Evolutionary conservation across 1,139 yeast genomes (phyloP), one percentile per base, ranked within the genome.

Genomic region (Torulaspora pretoriensis): DNA sequence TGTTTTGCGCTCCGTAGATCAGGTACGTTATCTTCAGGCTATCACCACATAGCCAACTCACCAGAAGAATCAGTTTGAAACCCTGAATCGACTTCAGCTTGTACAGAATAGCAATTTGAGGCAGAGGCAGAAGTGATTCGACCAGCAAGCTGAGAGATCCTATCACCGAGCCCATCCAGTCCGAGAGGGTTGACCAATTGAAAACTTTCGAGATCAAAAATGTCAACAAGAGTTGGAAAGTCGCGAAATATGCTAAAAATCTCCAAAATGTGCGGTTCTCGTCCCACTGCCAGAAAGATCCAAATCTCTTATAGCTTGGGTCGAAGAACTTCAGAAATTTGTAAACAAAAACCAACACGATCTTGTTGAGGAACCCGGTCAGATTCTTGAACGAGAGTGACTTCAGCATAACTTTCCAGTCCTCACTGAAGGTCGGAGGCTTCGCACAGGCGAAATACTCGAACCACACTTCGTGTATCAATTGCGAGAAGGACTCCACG

Each of bases 11-110:
- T 8, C 95, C 94, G 61, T 73, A 82, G 10, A 83, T 56, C 47
- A 88, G 71, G 61, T 85, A 88, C 40, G 81, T 70, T 31, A 89
- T 74, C 61, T 89, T 89, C 31, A 88, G 77, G 37, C 83, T 69
- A 66, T 89, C 97, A 42, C 97, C 96, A 49, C 92, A 83, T 8
- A 89, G 69, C 97, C 97, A 89, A 56, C 92, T 83, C 25, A 87
- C 68, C 38, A 89, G 64, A 40, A 89, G 69, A 29, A 90, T 77
- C 37, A 82, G 70, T 56, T 89, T 83, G 68, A 89, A 88, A 50
- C 92, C 92, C 53, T 83, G 83, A 5, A 84, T 80, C 0, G 87
- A 78, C 54, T 80, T 78, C 24, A 86, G 64, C 47, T 90, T 72
- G 59, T 80, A 75, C 45, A 87, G 75, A 47, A 87, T 70, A 26